A percentile compares a stretch with the other conserved stretches of the same genome.
These are phyloP conservation scores for Yueomyces sp. DNA, from an alignment of 1,139 yeast genomes.

Conservation along the genomic window DNA sequence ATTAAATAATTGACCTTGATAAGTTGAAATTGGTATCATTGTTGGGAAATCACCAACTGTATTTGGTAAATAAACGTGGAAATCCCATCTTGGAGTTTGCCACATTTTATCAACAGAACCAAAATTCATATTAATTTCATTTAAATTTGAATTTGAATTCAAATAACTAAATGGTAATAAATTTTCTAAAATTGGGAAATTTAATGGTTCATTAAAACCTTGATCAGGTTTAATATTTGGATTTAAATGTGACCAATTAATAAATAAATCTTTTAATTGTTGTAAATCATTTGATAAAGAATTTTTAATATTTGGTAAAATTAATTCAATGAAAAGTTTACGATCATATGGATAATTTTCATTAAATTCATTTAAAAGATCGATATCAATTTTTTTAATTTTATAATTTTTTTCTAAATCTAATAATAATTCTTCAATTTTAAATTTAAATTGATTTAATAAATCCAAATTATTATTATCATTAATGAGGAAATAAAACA, in stretches of 20 bases:
- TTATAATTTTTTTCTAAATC: constrained; percentile 27
- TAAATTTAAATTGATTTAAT: constrained; percentile 21
- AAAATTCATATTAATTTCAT: no score
- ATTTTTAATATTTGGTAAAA: constrained; percentile 41
- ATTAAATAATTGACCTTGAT: constrained; percentile 51
- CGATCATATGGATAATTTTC: constrained; percentile 41
- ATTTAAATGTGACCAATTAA: constrained; percentile 16
- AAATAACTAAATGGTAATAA: constrained; percentile 25
- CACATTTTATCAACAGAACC: constrained; percentile 39
- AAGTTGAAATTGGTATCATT: constrained; percentile 54
- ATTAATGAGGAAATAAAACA: constrained; percentile 35
- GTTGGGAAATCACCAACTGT: constrained; percentile 43
- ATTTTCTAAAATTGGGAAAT: constrained; percentile 31
- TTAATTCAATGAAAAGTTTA: constrained; percentile 37
- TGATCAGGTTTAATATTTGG: constrained; percentile 11
- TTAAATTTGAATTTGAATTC: constrained; percentile 17
- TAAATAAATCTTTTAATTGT: constrained; percentile 21
- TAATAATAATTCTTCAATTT: constrained; percentile 34
- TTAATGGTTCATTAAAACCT: constrained; percentile 22
- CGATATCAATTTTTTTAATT: constrained; percentile 10
- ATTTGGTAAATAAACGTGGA: constrained; percentile 50
- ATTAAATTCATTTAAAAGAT: constrained; percentile 17
- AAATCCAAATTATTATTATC: constrained; percentile 14
- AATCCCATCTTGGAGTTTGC: constrained; percentile 46
- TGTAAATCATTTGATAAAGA: constrained; percentile 28